A percentile compares a stretch with the other conserved stretches of the same genome.
phyloP scores from a whole-genome alignment of 805 yeast species.

The Lipomyces kockii region DNA sequence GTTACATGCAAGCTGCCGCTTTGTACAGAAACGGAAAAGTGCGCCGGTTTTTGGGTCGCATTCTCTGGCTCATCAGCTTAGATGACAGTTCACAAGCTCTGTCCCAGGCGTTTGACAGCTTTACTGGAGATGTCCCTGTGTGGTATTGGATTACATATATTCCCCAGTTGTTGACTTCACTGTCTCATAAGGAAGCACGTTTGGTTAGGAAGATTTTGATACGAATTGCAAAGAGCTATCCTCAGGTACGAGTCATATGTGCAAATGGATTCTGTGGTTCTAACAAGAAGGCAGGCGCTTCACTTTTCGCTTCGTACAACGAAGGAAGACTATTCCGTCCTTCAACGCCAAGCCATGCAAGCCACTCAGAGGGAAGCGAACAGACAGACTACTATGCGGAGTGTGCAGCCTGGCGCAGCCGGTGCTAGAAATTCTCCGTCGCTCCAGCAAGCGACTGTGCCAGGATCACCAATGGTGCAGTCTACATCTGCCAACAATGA shows the following conservation, averaged over 20 bases:
- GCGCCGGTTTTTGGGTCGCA: slow-evolving; percentile 82
- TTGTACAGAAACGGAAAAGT: slow-evolving; percentile 91
- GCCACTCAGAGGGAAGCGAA: slow-evolving; percentile 47
- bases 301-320: slow-evolving; percentile 96
- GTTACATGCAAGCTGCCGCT: slow-evolving; percentile 97
- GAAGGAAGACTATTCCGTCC: slow-evolving; percentile 86
- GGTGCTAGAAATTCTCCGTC: slow-evolving; percentile 37
- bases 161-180: slow-evolving; percentile 87
- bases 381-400: slow-evolving; percentile 31
- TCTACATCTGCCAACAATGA: slow-evolving; percentile 7
- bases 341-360: slow-evolving; percentile 74
- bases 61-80: slow-evolving; percentile 89
- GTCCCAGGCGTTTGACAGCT: slow-evolving; percentile 85
- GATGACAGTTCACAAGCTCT: slow-evolving; percentile 84
- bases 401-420: slow-evolving; percentile 26
- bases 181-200: slow-evolving; percentile 89
- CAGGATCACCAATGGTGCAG: slow-evolving; percentile 32
- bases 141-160: slow-evolving; percentile 99
- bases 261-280: not conserved
- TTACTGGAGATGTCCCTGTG: slow-evolving; percentile 94
- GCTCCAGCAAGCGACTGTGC: slow-evolving; percentile 21
- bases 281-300: slow-evolving; percentile 55
- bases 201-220: slow-evolving; percentile 86
- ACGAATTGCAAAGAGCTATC: slow-evolving; percentile 92
- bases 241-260: slow-evolving; percentile 55